A percentile compares a stretch with the other conserved stretches of the same genome.
These are phyloP conservation scores for Biancaea sappan DNA, from an alignment of 306 rosid genomes.

Conservation along the genomic window DNA sequence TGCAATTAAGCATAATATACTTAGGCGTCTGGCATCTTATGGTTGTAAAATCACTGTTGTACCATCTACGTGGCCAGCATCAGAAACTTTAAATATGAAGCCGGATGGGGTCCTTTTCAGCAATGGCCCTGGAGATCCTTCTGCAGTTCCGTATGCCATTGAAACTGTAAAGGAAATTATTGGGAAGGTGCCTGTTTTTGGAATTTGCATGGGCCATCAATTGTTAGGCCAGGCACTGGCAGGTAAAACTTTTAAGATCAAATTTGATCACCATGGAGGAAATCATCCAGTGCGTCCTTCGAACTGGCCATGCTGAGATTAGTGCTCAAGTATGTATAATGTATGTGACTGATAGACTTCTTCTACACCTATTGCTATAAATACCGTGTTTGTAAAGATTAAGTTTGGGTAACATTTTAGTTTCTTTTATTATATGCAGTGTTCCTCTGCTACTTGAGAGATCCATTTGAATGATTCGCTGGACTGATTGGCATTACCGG, in stretches of 20 bases:
- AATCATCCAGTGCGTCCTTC: constrained; percentile 86
- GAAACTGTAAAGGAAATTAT: constrained; percentile 74
- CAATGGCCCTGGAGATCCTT: constrained; percentile 89
- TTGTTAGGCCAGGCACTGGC: constrained; percentile 92
- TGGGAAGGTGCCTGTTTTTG: constrained; percentile 88
- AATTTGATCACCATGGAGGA: constrained; percentile 97
- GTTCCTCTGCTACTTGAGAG: too few species aligned
- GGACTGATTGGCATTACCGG: background rate
- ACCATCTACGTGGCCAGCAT: constrained; percentile 85
- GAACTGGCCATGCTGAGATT: constrained; percentile 70
- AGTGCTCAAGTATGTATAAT: constrained; percentile 89
- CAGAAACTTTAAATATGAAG: constrained; percentile 73
- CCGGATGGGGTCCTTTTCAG: constrained; percentile 93
- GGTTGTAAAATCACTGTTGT: constrained; percentile 92
- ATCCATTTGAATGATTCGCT: background rate
- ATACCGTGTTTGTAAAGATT: too few species aligned
- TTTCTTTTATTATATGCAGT: too few species aligned
- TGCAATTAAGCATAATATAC: constrained; percentile 92
- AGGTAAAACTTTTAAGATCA: constrained; percentile 90
- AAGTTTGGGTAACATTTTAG: too few species aligned
- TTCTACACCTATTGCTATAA: background rate
- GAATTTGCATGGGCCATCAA: constrained; percentile 99
- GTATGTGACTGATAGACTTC: constrained; percentile 42
- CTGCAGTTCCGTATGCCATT: constrained; percentile 90
- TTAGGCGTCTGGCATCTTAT: constrained; percentile 76